phyloP scores from a whole-genome alignment of 208 protist species.

The Phytomonas francai region DNA sequence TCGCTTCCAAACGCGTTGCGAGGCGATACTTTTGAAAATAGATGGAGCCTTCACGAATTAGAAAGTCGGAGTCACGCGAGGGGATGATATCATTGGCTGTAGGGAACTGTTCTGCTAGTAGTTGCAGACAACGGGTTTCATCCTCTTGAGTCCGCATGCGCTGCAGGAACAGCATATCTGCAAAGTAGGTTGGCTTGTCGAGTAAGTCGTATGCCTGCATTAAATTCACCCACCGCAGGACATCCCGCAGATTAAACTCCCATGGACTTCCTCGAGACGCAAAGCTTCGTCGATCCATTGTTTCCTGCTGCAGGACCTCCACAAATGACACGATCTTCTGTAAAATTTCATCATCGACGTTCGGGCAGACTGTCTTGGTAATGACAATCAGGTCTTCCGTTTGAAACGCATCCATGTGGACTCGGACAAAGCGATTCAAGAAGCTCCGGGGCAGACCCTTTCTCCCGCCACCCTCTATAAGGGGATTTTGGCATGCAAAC shows the following conservation, averaged over 20 bases:
- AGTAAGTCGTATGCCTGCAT: conserved; percentile 50
- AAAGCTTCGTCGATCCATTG: conserved; percentile 84
- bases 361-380: conserved; percentile 59
- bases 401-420: conserved; percentile 90
- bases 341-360: conserved; percentile 63
- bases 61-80: conserved; percentile 50
- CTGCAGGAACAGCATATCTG: conserved; percentile 80
- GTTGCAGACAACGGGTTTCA: conserved; percentile 21
- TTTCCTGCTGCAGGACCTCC: conserved; percentile 72
- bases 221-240: conserved; percentile 97
- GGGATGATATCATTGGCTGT: conserved; percentile 15
- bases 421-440: conserved; percentile 99
- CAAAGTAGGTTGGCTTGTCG: conserved; percentile 40
- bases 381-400: conserved; percentile 86
- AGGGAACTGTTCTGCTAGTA: conserved; percentile 47
- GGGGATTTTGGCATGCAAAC: conserved; percentile 99
- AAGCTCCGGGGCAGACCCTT: conserved; percentile 99
- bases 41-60: conserved; percentile 48
- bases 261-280: conserved; percentile 93
- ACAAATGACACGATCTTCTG: conserved; percentile 95
- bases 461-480: conserved; percentile 96
- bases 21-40: conserved; percentile 49
- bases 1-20: conserved; percentile 7
- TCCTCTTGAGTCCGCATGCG: conserved; percentile 83
- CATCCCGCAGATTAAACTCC: conserved; percentile 99